phyloP scores from a whole-genome alignment of 805 yeast genomes.

The Candida maltosa region DNA sequence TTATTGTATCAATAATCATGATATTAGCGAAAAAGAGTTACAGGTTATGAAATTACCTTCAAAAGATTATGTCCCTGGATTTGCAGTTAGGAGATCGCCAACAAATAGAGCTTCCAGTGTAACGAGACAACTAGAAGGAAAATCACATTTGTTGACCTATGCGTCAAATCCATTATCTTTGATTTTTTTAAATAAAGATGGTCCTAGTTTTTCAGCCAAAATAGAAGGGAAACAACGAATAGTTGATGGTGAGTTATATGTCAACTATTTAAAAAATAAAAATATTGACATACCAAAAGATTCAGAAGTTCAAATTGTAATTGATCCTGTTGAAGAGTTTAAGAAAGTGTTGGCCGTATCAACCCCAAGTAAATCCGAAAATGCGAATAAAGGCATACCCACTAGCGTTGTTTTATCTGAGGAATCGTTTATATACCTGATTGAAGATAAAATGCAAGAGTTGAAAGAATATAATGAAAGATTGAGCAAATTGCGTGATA shows the following conservation, averaged over 20 bases:
- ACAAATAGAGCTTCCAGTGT: constrained; percentile 27
- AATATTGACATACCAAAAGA: constrained; percentile 12
- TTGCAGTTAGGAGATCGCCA: constrained; percentile 27
- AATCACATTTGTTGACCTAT: constrained; percentile 37
- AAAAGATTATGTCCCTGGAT: constrained; percentile 35
- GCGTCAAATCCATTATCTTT: constrained; percentile 37
- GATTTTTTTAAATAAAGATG: constrained; percentile 31
- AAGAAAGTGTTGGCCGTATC: constrained; percentile 21
- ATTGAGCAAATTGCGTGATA: constrained; percentile 9
- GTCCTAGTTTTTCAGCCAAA: constrained; percentile 33
- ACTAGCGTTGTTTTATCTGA: no score
- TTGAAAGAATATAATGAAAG: constrained; percentile 18
- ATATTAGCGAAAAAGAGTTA: constrained; percentile 16
- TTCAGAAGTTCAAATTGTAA: constrained; percentile 11
- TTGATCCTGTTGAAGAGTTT: constrained; percentile 33
- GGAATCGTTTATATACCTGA: constrained; percentile 19
- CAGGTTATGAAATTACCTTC: constrained; percentile 17
- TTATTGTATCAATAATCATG: constrained; percentile 15
- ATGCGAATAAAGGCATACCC: no score
- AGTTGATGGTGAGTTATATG: constrained; percentile 30
- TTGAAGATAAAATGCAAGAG: constrained; percentile 21
- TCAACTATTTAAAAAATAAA: constrained; percentile 21
- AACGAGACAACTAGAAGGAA: constrained; percentile 37
- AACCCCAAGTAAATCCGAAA: constrained; percentile 17
- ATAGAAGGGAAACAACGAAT: constrained; percentile 22